Evolutionary conservation across 768 basidiomycete species (phyloP).

Genomic region (Mycena haematopus): DNA sequence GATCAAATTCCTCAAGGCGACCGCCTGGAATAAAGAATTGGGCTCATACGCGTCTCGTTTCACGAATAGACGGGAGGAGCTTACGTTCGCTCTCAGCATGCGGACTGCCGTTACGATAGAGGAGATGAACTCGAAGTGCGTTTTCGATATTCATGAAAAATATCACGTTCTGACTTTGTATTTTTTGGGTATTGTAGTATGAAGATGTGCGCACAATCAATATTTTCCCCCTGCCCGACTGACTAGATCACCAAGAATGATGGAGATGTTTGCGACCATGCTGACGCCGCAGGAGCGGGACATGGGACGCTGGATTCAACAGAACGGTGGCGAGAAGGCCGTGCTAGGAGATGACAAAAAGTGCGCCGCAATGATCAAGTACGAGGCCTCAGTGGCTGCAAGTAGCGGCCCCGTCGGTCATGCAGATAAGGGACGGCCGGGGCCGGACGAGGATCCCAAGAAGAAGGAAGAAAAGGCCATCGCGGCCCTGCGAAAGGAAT

Average conservation of each 20-base stretch:
- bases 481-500: slow-evolving; percentile 29
- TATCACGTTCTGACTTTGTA: background rate
- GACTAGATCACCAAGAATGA: background rate
- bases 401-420: background rate
- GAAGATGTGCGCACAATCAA: background rate
- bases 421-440: background rate
- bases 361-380: slow-evolving; percentile 8
- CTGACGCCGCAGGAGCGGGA: slow-evolving; percentile 17
- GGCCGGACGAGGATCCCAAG: slow-evolving; percentile 1
- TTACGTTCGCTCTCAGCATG: slow-evolving; percentile 14
- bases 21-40: slow-evolving; percentile 19
- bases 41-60: slow-evolving; percentile 11
- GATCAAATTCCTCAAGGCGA: slow-evolving; percentile 21
- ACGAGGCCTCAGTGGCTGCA: background rate
- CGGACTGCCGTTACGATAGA: slow-evolving; percentile 11
- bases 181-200: background rate
- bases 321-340: slow-evolving; percentile 32
- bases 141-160: background rate
- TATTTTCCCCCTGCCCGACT: background rate
- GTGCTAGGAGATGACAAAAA: slow-evolving; percentile 14
- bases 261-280: slow-evolving; percentile 19
- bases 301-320: slow-evolving; percentile 24
- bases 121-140: slow-evolving; percentile 17
- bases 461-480: slow-evolving; percentile 11
- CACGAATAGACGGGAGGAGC: slow-evolving; percentile 13